Evolutionary conservation across 1,284 basidiomycete species (phyloP).

Genomic region (Trichosporon sp.): DNA sequence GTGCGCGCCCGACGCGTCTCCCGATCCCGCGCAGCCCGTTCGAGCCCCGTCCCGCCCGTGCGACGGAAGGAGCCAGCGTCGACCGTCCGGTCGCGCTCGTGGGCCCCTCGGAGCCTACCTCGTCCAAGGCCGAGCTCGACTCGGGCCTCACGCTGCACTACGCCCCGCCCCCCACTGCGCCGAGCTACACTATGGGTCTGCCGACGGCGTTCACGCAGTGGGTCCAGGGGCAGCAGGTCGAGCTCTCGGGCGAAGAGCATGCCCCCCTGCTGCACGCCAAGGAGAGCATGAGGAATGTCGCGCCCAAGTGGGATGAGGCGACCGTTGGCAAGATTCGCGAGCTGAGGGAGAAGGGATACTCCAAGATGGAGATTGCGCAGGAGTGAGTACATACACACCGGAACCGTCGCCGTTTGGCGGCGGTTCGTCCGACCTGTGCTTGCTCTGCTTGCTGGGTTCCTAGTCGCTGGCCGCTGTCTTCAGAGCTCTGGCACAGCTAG

Average conservation of each 20-base stretch:
- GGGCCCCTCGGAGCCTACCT: slow-evolving; percentile 8
- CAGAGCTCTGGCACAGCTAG: too few relatives aligned
- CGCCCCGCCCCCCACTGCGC: slow-evolving; percentile 50
- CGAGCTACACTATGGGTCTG: slow-evolving; percentile 47
- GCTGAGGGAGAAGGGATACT: slow-evolving; percentile 40
- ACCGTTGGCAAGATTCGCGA: slow-evolving; percentile 37
- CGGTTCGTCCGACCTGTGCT: too few relatives aligned
- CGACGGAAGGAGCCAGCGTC: slow-evolving; percentile 49
- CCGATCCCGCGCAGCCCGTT: slow-evolving; percentile 45
- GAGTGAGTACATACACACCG: slow-evolving; percentile 37
- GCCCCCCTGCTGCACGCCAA: slow-evolving; percentile 30
- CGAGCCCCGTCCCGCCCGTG: slow-evolving; percentile 35
- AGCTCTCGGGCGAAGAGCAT: slow-evolving; percentile 43
- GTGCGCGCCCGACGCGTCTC: slow-evolving; percentile 48
- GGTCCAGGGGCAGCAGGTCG: slow-evolving; percentile 40
- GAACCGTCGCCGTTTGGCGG: too few relatives aligned
- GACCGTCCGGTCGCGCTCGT: slow-evolving; percentile 34
- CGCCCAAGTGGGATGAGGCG: slow-evolving; percentile 36
- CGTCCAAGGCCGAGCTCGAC: slow-evolving; percentile 28
- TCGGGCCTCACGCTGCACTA: slow-evolving; percentile 45
- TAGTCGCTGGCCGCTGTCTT: too few relatives aligned
- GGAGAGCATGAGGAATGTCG: not conserved
- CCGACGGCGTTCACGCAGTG: slow-evolving; percentile 48
- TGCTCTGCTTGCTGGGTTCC: too few relatives aligned
- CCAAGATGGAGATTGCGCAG: slow-evolving; percentile 43